Evolutionary conservation across 257 asterid genomes (phyloP), one percentile per base, ranked within the genome.

Genomic region (Ajuga chamaepitys): DNA sequence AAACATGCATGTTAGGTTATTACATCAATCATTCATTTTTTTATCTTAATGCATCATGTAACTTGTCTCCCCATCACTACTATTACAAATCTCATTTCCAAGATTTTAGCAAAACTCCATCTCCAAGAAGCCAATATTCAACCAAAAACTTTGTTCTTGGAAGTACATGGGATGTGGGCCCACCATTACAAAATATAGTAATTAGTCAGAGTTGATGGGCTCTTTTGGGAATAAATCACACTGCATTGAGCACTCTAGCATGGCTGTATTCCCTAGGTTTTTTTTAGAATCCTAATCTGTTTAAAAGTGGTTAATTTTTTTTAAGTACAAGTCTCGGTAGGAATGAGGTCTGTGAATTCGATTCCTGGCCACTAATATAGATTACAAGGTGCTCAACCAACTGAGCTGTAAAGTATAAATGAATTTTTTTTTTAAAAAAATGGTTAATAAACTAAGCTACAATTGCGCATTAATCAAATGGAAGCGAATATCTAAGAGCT

Each of bases 61-160:
- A 77, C 74, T 75, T 64, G 70, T 67, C 63, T 44, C 56, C 30
- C 34, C 22, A 10, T 45, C 21, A 45, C 55, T 7, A 25, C 30
- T 16, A 9, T 30, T 52, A 26, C 28, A 37, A 45, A 42, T 32
- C 47, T 58, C 51, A 74, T 58, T 41, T 57, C 58, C 67, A 70
- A 44, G 26, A 74, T 22, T 25, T 26, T 70, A 68, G 72, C 80
- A 79, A 83, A 79, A 74, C 76, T 76, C 89, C 86, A 83, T 54
- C 67, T 54, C 83, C 83, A 81, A 83, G 77, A 77, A 65, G 66
- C 83, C 87, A 83, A 0, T 48, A 60, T 52, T 67, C 25, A 24
- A 1, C 21, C 58, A 4, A 32, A 11, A n/a, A 40, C 54, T 62
- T 73, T 25, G 32, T 44, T 70, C 45, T 78, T 78, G 86, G 84